phyloP scores from a whole-genome alignment of 345 rosid genomes.

The Acer saccharum region DNA sequence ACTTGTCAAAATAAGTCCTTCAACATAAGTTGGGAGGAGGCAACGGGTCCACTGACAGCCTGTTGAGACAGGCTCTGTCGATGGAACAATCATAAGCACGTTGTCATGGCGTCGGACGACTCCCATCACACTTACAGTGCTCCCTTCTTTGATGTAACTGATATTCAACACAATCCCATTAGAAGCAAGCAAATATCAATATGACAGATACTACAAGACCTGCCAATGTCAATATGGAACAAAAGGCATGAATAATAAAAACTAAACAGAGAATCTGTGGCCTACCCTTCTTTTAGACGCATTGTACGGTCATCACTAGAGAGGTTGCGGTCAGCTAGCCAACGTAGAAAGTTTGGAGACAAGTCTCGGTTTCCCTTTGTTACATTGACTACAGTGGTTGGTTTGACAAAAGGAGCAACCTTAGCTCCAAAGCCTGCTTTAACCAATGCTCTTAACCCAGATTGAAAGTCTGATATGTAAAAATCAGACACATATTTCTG shows the following conservation, averaged over 20 bases:
- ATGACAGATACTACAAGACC: background rate
- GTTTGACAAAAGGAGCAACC: constrained; percentile 79
- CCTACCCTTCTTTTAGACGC: constrained; percentile 95
- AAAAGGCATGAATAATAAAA: background rate
- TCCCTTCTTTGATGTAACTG: constrained; percentile 94
- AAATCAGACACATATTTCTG: constrained; percentile 90
- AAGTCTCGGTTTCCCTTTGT: constrained; percentile 58
- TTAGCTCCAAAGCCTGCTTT: constrained; percentile 92
- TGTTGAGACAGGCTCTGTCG: constrained; percentile 63
- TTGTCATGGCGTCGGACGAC: constrained; percentile 83
- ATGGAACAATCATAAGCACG: constrained; percentile 82
- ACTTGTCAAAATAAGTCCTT: constrained; percentile 75
- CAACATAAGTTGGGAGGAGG: constrained; percentile 76
- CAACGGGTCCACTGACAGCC: constrained; percentile 76
- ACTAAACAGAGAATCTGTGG: background rate
- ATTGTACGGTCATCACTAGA: constrained; percentile 65
- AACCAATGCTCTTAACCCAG: constrained; percentile 88
- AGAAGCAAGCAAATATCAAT: constrained; percentile 10
- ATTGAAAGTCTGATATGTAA: constrained; percentile 90
- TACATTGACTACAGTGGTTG: constrained; percentile 67
- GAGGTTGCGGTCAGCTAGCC: constrained; percentile 79
- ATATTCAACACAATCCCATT: constrained; percentile 16
- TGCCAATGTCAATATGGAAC: background rate
- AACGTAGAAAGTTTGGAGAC: constrained; percentile 74
- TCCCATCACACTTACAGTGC: constrained; percentile 96